Evolutionary conservation across 192 early-diverging fungal species (phyloP).

Genomic region (Coemansia sp.): DNA sequence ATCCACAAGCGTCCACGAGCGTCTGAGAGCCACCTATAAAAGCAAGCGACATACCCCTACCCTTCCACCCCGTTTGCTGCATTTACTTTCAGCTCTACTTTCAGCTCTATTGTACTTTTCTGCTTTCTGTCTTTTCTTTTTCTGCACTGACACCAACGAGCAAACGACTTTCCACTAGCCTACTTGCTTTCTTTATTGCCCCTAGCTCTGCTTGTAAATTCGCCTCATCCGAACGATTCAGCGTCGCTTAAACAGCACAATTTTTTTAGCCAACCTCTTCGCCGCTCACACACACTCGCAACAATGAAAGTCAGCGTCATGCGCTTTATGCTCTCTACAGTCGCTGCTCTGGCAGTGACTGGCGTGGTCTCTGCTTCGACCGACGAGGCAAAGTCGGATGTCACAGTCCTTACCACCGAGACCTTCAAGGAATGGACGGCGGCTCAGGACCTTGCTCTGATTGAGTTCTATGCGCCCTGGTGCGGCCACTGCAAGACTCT

Average conservation of each 20-base stretch:
- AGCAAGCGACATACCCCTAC: not conserved
- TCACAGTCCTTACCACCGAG: slow-evolving; percentile 13
- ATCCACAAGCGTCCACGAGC: not conserved
- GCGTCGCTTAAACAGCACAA: not conserved
- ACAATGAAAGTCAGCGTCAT: slow-evolving; percentile 53
- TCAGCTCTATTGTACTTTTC: not conserved
- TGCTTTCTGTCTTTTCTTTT: not conserved
- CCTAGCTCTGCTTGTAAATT: slow-evolving; percentile 1
- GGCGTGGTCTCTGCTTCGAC: slow-evolving; percentile 17
- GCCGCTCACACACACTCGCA: slow-evolving; percentile 5
- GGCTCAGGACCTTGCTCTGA: slow-evolving; percentile 71
- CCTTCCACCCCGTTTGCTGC: not conserved
- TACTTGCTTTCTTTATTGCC: not conserved
- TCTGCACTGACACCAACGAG: not conserved
- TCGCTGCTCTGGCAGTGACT: slow-evolving; percentile 42
- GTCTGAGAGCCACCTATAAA: not conserved
- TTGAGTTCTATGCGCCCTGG: slow-evolving; percentile 98
- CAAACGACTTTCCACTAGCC: not conserved
- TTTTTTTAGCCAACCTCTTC: slow-evolving; percentile 1
- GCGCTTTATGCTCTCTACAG: slow-evolving; percentile 52
- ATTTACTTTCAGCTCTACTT: not conserved
- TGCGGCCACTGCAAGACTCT: slow-evolving; percentile 96
- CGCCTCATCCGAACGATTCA: slow-evolving; percentile 1
- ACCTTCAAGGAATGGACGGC: slow-evolving; percentile 50
- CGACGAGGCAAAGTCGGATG: slow-evolving; percentile 27